These are phyloP conservation scores for Eucalyptus polybractea DNA, from an alignment of 345 rosid species.

Conservation along the genomic window DNA sequence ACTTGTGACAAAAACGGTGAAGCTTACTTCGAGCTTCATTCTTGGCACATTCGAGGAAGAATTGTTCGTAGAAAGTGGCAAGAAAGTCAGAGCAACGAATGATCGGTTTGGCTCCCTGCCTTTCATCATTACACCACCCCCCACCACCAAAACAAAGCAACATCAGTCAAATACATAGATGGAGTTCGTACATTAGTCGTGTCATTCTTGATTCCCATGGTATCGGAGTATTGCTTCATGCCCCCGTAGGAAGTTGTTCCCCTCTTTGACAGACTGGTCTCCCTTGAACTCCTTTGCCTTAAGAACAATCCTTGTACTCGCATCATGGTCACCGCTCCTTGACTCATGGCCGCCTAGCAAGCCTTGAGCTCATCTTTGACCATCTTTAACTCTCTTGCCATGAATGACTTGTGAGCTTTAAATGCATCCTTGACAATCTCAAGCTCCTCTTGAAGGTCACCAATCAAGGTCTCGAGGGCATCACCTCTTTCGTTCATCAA, in stretches of 20 bases:
- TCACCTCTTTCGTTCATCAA: not conserved
- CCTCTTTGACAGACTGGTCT: not conserved
- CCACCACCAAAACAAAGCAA: not conserved
- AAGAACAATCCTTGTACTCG: not conserved
- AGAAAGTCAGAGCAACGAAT: not conserved
- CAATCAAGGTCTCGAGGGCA: not conserved
- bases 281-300: not conserved
- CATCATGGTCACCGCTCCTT: not conserved
- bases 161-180: not conserved
- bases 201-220: not conserved
- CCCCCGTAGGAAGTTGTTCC: not conserved
- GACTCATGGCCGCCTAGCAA: not conserved
- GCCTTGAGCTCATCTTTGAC: not conserved
- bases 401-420: not conserved
- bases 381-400: not conserved
- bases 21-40: not conserved
- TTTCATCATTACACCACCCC: not conserved
- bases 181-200: not conserved
- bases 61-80: not conserved
- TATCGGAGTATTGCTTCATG: not conserved
- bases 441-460: not conserved
- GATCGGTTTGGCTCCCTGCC: not conserved
- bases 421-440: not conserved
- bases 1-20: not conserved
- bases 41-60: not conserved